phyloP scores from a whole-genome alignment of 2,329 filamentous ascomycete genomes.

The Ascochyta rabiei region DNA sequence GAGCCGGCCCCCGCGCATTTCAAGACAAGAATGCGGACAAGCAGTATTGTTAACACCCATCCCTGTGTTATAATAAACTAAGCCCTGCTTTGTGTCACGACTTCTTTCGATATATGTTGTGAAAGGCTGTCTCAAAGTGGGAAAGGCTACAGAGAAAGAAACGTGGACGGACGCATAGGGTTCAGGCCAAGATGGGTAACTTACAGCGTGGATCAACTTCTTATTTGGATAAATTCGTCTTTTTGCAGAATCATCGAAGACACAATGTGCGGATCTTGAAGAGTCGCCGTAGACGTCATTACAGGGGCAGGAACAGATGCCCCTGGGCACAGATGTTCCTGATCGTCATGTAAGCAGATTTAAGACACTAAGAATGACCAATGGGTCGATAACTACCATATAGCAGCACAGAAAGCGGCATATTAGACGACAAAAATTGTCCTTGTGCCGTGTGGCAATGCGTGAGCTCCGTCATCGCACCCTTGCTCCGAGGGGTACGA shows the following conservation, averaged over 20 bases:
- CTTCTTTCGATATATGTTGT: no score
- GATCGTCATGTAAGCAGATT: not conserved
- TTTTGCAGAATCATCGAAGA: not conserved
- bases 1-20: not conserved
- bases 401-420: not conserved
- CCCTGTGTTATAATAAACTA: conserved; percentile 1
- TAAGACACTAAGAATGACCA: no score
- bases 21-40: not conserved
- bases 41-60: conserved; percentile 3
- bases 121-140: no score
- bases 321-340: not conserved
- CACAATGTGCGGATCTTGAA: not conserved
- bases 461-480: no score
- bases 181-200: no score
- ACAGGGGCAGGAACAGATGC: not conserved
- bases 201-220: no score
- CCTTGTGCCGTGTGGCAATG: no score
- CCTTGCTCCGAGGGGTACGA: no score
- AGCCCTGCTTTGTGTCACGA: not conserved
- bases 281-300: not conserved
- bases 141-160: no score
- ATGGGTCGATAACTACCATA: no score
- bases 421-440: not conserved
- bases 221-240: no score
- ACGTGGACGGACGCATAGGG: no score